Conservation (phyloP, 2,329 filamentous ascomycete species). For the Pseudogymnoascus sp. region DNA sequence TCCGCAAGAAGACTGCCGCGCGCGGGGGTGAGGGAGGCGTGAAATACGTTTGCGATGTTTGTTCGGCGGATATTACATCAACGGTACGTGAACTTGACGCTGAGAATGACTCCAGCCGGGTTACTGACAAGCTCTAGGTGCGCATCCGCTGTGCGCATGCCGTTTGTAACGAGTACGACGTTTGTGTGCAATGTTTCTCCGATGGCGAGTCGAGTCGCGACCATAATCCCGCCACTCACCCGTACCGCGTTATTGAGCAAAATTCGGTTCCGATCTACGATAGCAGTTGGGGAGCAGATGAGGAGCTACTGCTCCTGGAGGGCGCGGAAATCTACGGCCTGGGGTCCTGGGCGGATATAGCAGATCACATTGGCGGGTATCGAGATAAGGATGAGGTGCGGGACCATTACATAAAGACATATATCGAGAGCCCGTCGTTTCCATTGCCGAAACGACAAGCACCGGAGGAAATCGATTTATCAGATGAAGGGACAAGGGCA, state of each 20-base stretch:
- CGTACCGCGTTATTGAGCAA: constrained; percentile 92
- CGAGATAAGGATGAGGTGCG: constrained; percentile 90
- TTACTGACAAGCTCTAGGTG: constrained; percentile 47
- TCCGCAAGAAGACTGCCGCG: constrained; percentile 87
- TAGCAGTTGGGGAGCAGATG: constrained; percentile 91
- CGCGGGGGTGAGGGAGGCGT: constrained; percentile 79
- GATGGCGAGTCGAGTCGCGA: constrained; percentile 71
- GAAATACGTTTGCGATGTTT: constrained; percentile 96
- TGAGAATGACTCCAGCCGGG: not conserved
- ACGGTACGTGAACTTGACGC: constrained; percentile 54
- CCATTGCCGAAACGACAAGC: constrained; percentile 74
- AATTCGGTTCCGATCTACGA: constrained; percentile 97
- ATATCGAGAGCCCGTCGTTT: constrained; percentile 74
- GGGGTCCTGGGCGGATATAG: constrained; percentile 95
- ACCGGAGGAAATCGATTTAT: constrained; percentile 68
- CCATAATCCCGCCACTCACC: constrained; percentile 78
- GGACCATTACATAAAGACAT: constrained; percentile 85
- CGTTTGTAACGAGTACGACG: constrained; percentile 85
- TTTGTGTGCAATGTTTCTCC: constrained; percentile 92
- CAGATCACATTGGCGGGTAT: constrained; percentile 94
- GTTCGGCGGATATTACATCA: constrained; percentile 91
- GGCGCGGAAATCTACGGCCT: constrained; percentile 93
- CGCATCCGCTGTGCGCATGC: constrained; percentile 85
- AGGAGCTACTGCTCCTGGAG: constrained; percentile 87
- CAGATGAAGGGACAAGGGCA: constrained; percentile 75